phyloP scores from a whole-genome alignment of 2,329 filamentous ascomycete species.

The Aspergillus unguis region DNA sequence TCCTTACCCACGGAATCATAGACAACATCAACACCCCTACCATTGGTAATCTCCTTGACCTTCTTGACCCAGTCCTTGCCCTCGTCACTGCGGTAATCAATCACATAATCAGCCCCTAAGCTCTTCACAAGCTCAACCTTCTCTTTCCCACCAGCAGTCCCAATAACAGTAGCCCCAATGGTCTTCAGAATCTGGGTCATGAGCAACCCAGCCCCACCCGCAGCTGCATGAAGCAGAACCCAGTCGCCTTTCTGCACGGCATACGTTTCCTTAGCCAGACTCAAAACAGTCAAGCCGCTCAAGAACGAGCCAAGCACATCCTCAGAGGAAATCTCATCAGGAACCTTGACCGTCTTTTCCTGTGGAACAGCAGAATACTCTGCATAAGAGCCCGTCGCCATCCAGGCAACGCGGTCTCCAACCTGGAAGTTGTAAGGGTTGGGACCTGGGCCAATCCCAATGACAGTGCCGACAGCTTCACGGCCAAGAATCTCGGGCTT shows the following conservation, averaged over 20 bases:
- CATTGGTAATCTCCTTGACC: constrained; percentile 79
- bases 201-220: constrained; percentile 74
- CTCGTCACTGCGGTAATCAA: constrained; percentile 82
- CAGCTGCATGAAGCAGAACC: constrained; percentile 80
- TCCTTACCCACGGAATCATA: constrained; percentile 83
- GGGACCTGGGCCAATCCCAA: constrained; percentile 54
- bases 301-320: constrained; percentile 67
- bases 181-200: constrained; percentile 70
- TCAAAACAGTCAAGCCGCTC: constrained; percentile 79
- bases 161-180: constrained; percentile 74
- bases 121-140: constrained; percentile 68
- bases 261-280: constrained; percentile 71
- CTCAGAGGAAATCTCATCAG: constrained; percentile 58
- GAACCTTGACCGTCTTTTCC: constrained; percentile 59
- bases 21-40: constrained; percentile 70
- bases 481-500: constrained; percentile 75
- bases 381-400: constrained; percentile 56
- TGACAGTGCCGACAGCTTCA: constrained; percentile 72
- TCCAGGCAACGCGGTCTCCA: constrained; percentile 70
- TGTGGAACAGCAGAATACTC: constrained; percentile 58
- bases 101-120: constrained; percentile 64
- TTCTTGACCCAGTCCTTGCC: constrained; percentile 73
- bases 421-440: constrained; percentile 55
- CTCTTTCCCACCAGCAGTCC: constrained; percentile 68
- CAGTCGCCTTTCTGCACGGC: constrained; percentile 71